Base-by-base conservation (phyloP, 2,329 filamentous ascomycete species). In the Neoascochyta sp. region DNA sequence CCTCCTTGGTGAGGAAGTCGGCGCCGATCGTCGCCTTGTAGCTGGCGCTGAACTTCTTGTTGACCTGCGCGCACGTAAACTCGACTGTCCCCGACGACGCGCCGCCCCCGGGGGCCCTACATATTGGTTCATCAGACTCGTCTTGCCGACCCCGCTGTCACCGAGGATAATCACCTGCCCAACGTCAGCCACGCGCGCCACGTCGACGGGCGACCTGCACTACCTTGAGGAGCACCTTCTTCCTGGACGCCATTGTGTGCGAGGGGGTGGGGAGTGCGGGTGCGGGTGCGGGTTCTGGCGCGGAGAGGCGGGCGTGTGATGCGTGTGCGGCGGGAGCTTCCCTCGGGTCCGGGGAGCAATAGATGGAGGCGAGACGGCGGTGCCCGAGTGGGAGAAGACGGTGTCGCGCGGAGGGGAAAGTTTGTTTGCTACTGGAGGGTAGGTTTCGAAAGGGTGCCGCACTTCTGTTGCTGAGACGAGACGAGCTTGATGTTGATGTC, bases 81-180 rank as follows among this genome's bases (percentile, higher is more conserved):
- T n/a, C n/a, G n/a, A n/a, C n/a, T n/a, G n/a, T n/a, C n/a, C n/a
- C n/a, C n/a, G n/a, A n/a, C n/a, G n/a, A n/a, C n/a, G 20, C 16
- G 21, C 29, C 27, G 20, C 20, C 16, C 2, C 31, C 29, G 20
- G 29, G 37, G 26, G 34, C 54, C 85, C 66, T 80, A 96, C 92
- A 86, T 96, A 98, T 96, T 98, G 92, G 73, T 98, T 98, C 92
- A 98, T 98, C 78, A 98, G 81, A 69, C 88, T 95, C 41, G 92
- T 98, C 78, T 98, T 98, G 65, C 92, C 92, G 43, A 98, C 92
- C 70, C 92, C 92, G 68, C 90, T 96, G 68, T 98, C 92, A 55
- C 92, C 92, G 53, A 98, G 82, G 69, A 98, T 96, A 60, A 98
- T 98, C 60, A 98, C 89, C 90, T 96, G 34, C 18, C 27, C 16